A percentile compares a stretch with the other conserved stretches of the same genome.
Conservation (phyloP, 2,329 filamentous ascomycete genomes). For the Fusarium sp. region DNA sequence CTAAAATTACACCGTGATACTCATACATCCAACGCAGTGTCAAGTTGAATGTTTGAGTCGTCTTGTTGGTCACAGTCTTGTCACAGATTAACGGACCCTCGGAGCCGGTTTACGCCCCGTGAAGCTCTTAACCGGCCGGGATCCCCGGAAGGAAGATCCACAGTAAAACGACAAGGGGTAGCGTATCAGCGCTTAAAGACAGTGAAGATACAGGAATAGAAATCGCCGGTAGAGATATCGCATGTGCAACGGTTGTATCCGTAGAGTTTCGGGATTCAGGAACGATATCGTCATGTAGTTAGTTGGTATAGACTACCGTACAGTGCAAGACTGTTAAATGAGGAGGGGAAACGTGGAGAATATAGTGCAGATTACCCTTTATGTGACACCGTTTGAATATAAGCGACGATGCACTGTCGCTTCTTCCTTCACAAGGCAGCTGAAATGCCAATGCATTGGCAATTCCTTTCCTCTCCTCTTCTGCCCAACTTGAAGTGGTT, state of each 20-base stretch:
- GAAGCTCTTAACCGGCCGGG: conserved; percentile 26
- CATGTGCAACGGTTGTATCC: background rate
- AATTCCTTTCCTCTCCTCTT: background rate
- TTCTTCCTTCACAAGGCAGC: conserved; percentile 1
- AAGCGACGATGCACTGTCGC: conserved; percentile 16
- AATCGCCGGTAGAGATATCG: too few species aligned
- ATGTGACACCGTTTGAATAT: conserved; percentile 23
- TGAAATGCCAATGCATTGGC: conserved; percentile 13
- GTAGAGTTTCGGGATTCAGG: background rate
- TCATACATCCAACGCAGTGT: background rate
- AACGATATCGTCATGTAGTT: conserved; percentile 1
- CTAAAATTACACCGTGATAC: background rate
- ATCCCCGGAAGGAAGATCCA: conserved; percentile 18
- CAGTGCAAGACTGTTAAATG: conserved; percentile 6
- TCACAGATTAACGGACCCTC: conserved; percentile 26
- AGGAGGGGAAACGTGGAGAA: conserved; percentile 25
- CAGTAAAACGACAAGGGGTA: conserved; percentile 6
- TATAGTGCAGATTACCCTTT: background rate
- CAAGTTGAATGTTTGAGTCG: background rate
- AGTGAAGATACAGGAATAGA: background rate
- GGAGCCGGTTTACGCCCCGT: conserved; percentile 25
- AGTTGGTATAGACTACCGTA: conserved; percentile 1
- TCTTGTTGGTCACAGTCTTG: background rate
- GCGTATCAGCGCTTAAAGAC: background rate
- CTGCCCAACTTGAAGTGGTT: conserved; percentile 10